phyloP scores from a whole-genome alignment of 1,284 basidiomycete genomes.

The Flammula alnicola region DNA sequence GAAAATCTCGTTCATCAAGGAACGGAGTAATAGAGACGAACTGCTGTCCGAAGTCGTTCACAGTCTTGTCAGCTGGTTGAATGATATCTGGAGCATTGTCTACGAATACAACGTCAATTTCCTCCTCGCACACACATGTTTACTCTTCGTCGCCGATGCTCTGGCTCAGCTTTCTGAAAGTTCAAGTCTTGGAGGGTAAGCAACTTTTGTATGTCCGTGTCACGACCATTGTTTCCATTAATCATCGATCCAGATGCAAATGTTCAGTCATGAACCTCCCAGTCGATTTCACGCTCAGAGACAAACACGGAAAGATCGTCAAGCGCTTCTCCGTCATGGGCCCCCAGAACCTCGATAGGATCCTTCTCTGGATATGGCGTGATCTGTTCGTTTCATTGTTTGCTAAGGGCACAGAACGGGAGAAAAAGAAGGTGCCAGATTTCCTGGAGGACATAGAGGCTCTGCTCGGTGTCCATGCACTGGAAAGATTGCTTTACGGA shows the following conservation, averaged over 20 bases:
- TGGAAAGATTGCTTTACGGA: constrained; percentile 58
- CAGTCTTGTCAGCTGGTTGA: constrained; percentile 59
- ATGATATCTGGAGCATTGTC: constrained; percentile 60
- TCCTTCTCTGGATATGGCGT: constrained; percentile 69
- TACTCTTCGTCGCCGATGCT: constrained; percentile 53
- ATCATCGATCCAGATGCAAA: constrained; percentile 43
- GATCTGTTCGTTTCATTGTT: constrained; percentile 63
- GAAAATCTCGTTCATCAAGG: constrained; percentile 54
- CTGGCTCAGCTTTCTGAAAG: constrained; percentile 47
- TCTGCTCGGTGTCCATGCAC: constrained; percentile 49
- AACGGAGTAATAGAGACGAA: constrained; percentile 55
- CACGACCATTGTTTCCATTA: not conserved
- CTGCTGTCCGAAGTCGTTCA: constrained; percentile 58
- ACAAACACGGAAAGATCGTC: constrained; percentile 45
- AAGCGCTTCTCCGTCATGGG: constrained; percentile 57
- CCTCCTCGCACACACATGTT: constrained; percentile 54
- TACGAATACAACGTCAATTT: constrained; percentile 62
- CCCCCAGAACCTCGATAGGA: constrained; percentile 49
- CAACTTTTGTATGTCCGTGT: constrained; percentile 10
- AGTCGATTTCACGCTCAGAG: constrained; percentile 49
- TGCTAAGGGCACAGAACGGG: constrained; percentile 39
- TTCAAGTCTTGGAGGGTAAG: constrained; percentile 48
- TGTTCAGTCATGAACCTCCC: constrained; percentile 52
- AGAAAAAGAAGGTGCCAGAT: constrained; percentile 44
- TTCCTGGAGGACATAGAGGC: constrained; percentile 62